Base-by-base conservation (phyloP, 805 yeast species). In the Groenewaldozyma tartarivorans region DNA sequence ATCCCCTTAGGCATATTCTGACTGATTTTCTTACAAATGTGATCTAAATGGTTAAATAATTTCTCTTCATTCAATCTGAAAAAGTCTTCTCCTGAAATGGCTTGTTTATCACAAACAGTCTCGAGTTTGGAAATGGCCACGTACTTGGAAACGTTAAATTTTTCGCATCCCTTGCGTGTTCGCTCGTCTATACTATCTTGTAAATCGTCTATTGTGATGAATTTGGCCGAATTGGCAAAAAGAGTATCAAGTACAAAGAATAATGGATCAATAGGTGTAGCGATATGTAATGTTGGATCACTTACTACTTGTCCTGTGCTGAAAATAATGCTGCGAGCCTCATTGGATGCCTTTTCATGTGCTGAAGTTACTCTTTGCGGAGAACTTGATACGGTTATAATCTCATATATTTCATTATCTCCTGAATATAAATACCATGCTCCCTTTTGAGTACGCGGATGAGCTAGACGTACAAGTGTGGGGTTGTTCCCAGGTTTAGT, bases 211-310 rank as follows among this genome's bases (percentile, higher is more conserved):
- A 48, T 36, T 4, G 58, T 54, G 31, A 57, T 40, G 20, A 46
- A 44, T 22, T 47, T 43, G 11, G 20, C 13, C 11, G 46, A 33
- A 35, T 48, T 38, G 13, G 15, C 39, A 33, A 35, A 46, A 11
- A 60, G 44, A 3, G 49, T 44, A 1, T 48, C 49, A 16, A 60
- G 37, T 1, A 55, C 38, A 6, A 58, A 38, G 40, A 49, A 57
- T 9, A 56, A 26, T 2, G 58, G 54, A 36, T 57, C 49, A 13
- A 57, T 36, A 1, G 60, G 58, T 5, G 55, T 48, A 4, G 56
- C 48, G 3, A 51, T 53, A 4, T 47, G 38, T 9, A 58, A 16
- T 4, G 43, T 20, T 2, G 54, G 52, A 36, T 54, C 55, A 4
- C 36, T 29, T n/a, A 38, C 19, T n/a, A 48, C 27, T 16, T 20